Evolutionary conservation across 345 rosid genomes (phyloP).

Genomic region (Theobroma cacao): DNA sequence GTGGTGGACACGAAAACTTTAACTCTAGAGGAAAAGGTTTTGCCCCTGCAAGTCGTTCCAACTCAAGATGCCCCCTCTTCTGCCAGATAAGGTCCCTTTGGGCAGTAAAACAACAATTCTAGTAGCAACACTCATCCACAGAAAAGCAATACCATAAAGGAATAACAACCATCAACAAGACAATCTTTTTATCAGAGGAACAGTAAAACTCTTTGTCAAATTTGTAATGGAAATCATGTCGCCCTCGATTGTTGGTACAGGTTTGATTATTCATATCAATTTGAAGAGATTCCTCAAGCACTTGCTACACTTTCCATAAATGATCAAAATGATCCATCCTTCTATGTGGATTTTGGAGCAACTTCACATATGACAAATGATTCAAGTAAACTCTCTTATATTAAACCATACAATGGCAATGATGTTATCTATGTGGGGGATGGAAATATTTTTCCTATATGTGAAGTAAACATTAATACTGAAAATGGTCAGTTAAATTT

Average conservation of each 20-base stretch:
- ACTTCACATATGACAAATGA: background rate
- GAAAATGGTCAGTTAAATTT: background rate
- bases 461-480: too few species aligned
- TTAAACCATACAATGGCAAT: background rate
- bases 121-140: background rate
- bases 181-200: too few species aligned
- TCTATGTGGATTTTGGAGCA: background rate
- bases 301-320: background rate
- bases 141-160: background rate
- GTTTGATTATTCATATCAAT: background rate
- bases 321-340: background rate
- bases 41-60: too few species aligned
- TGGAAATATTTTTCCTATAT: background rate
- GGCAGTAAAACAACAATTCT: too few species aligned
- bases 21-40: too few species aligned
- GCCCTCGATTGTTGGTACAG: background rate
- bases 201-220: background rate
- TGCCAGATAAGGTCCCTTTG: too few species aligned
- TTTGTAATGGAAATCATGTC: background rate
- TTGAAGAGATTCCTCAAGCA: background rate
- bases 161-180: too few species aligned
- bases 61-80: too few species aligned
- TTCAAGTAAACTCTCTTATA: background rate
- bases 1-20: too few species aligned
- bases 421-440: background rate